phyloP scores from a whole-genome alignment of 306 rosid genomes.

The Pterocarpus macrocarpus region DNA sequence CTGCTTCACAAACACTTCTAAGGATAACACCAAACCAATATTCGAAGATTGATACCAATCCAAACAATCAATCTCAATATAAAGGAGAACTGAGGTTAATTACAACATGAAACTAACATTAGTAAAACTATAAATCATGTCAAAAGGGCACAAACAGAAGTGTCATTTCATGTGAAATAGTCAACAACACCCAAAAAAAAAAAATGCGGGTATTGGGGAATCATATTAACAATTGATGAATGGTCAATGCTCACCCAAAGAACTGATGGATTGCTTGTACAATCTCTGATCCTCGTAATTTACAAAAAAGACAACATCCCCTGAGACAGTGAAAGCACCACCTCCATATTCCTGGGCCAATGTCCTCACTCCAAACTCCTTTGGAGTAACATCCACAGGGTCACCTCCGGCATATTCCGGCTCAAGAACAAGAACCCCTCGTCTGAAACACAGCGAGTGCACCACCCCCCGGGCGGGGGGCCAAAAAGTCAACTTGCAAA shows the following conservation, averaged over 20 bases:
- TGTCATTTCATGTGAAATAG: background rate
- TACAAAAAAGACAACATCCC: conserved; percentile 71
- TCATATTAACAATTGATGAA: background rate
- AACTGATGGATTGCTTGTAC: conserved; percentile 71
- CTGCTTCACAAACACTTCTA: conserved; percentile 14
- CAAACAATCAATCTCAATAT: conserved; percentile 15
- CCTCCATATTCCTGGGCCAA: conserved; percentile 97
- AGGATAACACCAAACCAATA: conserved; percentile 21
- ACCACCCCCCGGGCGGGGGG: background rate
- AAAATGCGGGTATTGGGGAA: background rate
- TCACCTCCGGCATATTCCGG: conserved; percentile 65
- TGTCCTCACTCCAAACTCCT: conserved; percentile 83
- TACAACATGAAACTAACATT: conserved; percentile 12
- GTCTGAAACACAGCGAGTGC: conserved; percentile 54
- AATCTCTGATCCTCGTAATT: conserved; percentile 93
- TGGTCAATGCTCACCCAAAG: conserved; percentile 52
- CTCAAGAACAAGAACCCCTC: conserved; percentile 86
- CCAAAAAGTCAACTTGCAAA: background rate
- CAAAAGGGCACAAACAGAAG: background rate
- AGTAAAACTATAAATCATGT: background rate
- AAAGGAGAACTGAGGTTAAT: conserved; percentile 2
- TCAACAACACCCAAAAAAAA: background rate
- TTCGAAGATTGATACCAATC: background rate
- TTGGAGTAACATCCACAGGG: conserved; percentile 83
- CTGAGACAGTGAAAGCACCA: conserved; percentile 80